Base-by-base conservation (phyloP, 345 rosid genomes). In the Brassica rapa region DNA sequence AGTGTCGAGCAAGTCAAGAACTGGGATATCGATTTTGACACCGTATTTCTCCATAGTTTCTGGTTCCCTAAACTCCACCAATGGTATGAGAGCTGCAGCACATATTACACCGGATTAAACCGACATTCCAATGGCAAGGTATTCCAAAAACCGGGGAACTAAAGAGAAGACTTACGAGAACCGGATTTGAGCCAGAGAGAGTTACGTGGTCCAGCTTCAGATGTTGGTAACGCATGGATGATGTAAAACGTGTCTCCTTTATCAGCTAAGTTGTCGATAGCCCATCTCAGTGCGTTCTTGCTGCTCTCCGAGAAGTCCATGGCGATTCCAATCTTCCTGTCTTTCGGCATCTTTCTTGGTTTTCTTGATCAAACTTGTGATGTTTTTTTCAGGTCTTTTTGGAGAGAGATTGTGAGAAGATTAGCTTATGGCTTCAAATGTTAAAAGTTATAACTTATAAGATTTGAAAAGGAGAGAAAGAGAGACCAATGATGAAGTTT, bases 241-340 rank as follows among this genome's bases (percentile, higher is more conserved):
- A 95, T 69, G 70, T 67, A 86, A 56, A 95, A 79, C 11, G 89
- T 86, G 69, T 95, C 99, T n/a, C 89, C 92, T 75, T 82, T 86
- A 55, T 93, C 88, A 0, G 88, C 92, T 71, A 95, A 86, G 84
- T 93, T 95, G 6, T 91, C 80, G 2, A 93, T 68, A 3, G 98
- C 93, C 99, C 99, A 95, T 71, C 82, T 68, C 5, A 95, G 86
- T 76, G 99, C 99, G 68, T 80, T 80, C 85, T 91, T 95, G 94
- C 99, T 95, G 89, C 96, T 90, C 41, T 61, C 77, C 0, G 99
- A 95, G 89, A 91, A 95, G 72, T 95, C 99, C 98, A 95, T 80
- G 6, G 97, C 98, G 78, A 93, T 86, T 0, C 98, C 98, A 6
- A 91, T 82, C 29, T 57, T 90, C 80, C 89, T 88, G 32, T 89